phyloP scores from a whole-genome alignment of 441 rosid genomes.

The Jatropha multifida region DNA sequence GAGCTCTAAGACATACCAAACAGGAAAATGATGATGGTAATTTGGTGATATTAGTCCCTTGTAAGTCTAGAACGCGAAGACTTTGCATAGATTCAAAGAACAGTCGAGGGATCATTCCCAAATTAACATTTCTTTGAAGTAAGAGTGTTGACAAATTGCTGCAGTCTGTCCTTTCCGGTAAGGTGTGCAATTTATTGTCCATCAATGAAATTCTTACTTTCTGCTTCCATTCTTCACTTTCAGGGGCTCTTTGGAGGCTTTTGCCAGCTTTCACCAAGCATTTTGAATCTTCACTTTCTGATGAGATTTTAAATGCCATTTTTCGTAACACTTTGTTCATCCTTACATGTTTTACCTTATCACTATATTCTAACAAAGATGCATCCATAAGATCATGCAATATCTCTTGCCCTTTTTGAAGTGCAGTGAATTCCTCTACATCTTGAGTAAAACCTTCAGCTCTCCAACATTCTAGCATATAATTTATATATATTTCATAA shows the following conservation, averaged over 20 bases:
- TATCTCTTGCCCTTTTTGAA: constrained; percentile 28
- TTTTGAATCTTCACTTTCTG: neutral
- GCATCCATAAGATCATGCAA: constrained; percentile 33
- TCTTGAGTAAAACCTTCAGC: constrained; percentile 28
- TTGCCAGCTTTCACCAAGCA: constrained; percentile 24
- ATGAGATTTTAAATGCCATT: constrained; percentile 34
- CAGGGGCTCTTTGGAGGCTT: constrained; percentile 6
- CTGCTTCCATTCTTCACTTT: constrained; percentile 25
- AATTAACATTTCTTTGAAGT: constrained; percentile 28
- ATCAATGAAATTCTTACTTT: constrained; percentile 9
- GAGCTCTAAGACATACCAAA: constrained; percentile 26
- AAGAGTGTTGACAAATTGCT: constrained; percentile 24
- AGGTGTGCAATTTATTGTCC: constrained; percentile 15
- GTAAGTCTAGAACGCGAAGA: constrained; percentile 30
- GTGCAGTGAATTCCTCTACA: constrained; percentile 3
- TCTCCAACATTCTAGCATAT: constrained; percentile 47
- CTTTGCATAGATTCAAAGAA: constrained; percentile 31
- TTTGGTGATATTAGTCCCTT: neutral
- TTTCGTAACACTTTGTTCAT: constrained; percentile 35
- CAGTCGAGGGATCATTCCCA: constrained; percentile 22
- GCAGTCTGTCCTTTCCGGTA: constrained; percentile 27
- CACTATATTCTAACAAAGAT: constrained; percentile 34
- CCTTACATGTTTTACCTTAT: constrained; percentile 22
- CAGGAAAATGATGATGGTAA: constrained; percentile 29
- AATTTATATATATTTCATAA: constrained; percentile 30